Conservation (phyloP, 1,284 basidiomycete genomes). For the Ceratobasidium papillatum region DNA sequence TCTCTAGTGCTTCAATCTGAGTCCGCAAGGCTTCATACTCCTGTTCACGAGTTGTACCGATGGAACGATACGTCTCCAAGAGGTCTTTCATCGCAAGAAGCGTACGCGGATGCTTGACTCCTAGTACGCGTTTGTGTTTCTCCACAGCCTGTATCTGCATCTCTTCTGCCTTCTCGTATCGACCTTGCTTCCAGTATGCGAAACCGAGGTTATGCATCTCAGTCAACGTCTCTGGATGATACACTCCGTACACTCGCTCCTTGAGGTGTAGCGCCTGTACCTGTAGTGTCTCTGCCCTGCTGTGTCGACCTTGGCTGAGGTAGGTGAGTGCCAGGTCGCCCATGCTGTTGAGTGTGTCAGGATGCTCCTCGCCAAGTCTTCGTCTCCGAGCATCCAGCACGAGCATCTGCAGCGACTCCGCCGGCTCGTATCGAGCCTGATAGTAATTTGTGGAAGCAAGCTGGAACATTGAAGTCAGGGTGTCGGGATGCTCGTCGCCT, state of each 20-base stretch:
- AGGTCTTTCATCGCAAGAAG: no score
- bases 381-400: not conserved
- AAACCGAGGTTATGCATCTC: no score
- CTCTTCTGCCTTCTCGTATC: no score
- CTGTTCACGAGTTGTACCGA: no score
- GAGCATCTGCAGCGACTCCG: not conserved
- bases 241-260: not conserved
- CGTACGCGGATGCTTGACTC: no score
- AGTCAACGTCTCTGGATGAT: no score
- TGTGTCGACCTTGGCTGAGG: not conserved
- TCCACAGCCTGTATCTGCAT: no score
- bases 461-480: not conserved
- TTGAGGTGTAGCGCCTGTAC: not conserved
- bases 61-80: no score
- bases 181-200: no score
- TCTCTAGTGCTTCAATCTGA: no score
- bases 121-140: no score
- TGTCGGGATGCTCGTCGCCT: not conserved
- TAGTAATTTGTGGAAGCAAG: not conserved
- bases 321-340: not conserved
- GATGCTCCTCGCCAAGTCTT: not conserved
- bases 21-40: no score
- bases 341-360: not conserved
- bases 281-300: not conserved
- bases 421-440: not conserved